Conservation (phyloP, 352 stramenopile genomes). For the Phytophthora citricola region DNA sequence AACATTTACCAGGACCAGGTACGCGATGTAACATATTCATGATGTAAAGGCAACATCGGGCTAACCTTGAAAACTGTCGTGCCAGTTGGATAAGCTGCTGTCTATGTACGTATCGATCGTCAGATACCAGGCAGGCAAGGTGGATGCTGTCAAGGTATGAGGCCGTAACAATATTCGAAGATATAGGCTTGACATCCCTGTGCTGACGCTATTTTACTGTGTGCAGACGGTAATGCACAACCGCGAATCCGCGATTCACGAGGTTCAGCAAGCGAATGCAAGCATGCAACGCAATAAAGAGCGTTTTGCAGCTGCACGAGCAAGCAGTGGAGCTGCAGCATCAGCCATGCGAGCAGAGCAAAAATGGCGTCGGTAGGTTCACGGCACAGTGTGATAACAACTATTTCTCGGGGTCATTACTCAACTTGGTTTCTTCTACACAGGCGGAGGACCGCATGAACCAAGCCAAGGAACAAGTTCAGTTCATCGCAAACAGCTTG, state of each 20-base stretch:
- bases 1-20: constrained; percentile 90
- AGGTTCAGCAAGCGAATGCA: constrained; percentile 89
- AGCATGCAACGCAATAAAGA: constrained; percentile 92
- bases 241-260: constrained; percentile 82
- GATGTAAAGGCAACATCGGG: neutral
- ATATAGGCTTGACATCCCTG: too few relatives aligned
- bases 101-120: constrained; percentile 90
- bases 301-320: constrained; percentile 81
- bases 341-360: constrained; percentile 89
- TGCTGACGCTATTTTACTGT: neutral
- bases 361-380: constrained; percentile 79
- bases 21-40: neutral
- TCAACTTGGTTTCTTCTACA: neutral
- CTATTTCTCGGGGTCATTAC: neutral
- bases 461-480: constrained; percentile 84
- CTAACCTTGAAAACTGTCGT: constrained; percentile 11
- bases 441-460: constrained; percentile 90
- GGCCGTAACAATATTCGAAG: too few relatives aligned
- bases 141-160: constrained; percentile 86
- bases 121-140: constrained; percentile 85
- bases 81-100: constrained; percentile 80
- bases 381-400: neutral
- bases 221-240: constrained; percentile 86
- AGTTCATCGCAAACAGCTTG: constrained; percentile 88
- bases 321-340: constrained; percentile 83